These are phyloP conservation scores for Annulohypoxylon maeteangense DNA, from an alignment of 495 filamentous ascomycete genomes.

Conservation along the genomic window DNA sequence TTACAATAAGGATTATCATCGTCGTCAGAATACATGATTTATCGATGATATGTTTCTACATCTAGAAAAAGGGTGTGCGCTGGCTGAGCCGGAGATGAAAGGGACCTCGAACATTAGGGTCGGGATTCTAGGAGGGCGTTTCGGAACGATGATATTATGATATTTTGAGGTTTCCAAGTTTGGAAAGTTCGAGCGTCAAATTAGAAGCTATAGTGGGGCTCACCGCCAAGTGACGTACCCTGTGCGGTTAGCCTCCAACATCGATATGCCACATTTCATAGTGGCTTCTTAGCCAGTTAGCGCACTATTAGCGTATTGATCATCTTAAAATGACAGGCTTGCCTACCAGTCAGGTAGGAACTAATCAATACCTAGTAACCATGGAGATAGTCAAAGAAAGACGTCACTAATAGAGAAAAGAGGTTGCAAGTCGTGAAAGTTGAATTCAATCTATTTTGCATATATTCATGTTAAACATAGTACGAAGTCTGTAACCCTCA, in stretches of 20 bases:
- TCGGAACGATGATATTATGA: background rate
- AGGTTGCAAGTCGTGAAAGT: background rate
- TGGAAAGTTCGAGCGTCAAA: constrained; percentile 25
- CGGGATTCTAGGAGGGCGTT: background rate
- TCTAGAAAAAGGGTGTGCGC: no score
- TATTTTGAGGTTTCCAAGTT: background rate
- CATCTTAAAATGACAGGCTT: background rate
- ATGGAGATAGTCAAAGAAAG: no score
- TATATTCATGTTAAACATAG: background rate
- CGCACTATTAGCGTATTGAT: background rate
- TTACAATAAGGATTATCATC: constrained; percentile 41
- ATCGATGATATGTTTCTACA: constrained; percentile 2
- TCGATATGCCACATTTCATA: constrained; percentile 1
- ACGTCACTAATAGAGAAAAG: background rate
- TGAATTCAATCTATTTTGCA: background rate
- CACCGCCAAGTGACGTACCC: constrained; percentile 23
- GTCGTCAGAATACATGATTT: constrained; percentile 29
- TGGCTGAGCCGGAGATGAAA: constrained; percentile 3
- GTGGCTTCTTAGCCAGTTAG: no score
- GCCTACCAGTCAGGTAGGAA: background rate
- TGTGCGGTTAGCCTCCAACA: constrained; percentile 27
- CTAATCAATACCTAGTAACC: background rate
- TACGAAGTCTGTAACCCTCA: background rate
- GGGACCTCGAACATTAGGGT: constrained; percentile 26
- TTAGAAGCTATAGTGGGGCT: constrained; percentile 42